Base-by-base conservation (phyloP, 2,329 filamentous ascomycete genomes). In the Tolypocladium ophioglossoides region DNA sequence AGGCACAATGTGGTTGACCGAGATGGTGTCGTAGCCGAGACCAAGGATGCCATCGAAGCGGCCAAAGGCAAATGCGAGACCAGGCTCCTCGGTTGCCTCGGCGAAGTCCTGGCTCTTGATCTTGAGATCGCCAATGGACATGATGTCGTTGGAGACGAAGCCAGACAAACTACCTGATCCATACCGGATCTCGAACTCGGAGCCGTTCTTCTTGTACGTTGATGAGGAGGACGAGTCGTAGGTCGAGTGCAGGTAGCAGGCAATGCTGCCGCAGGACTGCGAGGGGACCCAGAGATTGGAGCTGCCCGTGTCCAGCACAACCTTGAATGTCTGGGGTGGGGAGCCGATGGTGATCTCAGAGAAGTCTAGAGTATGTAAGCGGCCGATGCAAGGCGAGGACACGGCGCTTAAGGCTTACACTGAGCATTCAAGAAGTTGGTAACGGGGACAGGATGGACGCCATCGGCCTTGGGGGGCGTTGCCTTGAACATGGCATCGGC, bases 241-340 rank as follows among this genome's bases (percentile, higher is more conserved):
- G 78, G 95, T 99, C 73, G 75, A 85, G 80, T 99, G 94, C 57
- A 99, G 84, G 76, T 92, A 99, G 83, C 94, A 99, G 61, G 94
- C 95, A 68, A 99, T 99, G 68, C 91, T 96, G 68, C 82, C 85
- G 73, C 95, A 99, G 68, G 90, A 80, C 55, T 83, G 78, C 27
- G 91, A 96, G 40, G 95, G 95, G 57, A 99, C 91, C 95, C 95
- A 99, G 59, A 99, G 83, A 79, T 99, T 99, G 71, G 94, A 97
- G 80, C 91, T 96, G 66, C 94, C 94, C 32, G 94, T 99, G 73
- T 99, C 94, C 60, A 99, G 86, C 60, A 99, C 87, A 62, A 99
- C 95, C 83, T 99, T 99, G 85, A 99, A 99, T 63, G 76, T 80
- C 78, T 99, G 94, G 37, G 94, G 86, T 61, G 94, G 94, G 50